Evolutionary conservation across 208 protist species (phyloP).

Genomic region (Acanthamoeba castellanii): DNA sequence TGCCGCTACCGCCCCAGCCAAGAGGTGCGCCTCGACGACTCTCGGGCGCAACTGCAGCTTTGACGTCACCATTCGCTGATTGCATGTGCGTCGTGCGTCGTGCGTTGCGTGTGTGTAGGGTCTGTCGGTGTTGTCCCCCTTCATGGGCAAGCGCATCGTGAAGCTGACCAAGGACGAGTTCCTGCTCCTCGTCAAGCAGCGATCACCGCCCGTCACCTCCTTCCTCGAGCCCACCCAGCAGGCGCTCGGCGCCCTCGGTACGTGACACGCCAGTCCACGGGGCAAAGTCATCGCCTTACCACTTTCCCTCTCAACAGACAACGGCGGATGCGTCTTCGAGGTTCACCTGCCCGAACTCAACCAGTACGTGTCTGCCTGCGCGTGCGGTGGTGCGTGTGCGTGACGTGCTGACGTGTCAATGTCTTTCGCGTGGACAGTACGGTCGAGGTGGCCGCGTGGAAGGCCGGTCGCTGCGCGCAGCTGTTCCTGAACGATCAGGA

Average conservation of each 20-base stretch:
- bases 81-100: no score
- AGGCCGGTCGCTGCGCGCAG: not conserved
- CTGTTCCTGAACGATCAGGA: slow-evolving; percentile 52
- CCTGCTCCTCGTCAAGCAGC: slow-evolving; percentile 50
- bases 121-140: slow-evolving; percentile 1
- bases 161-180: slow-evolving; percentile 48
- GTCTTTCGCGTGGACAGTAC: not conserved
- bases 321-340: slow-evolving; percentile 34
- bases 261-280: not conserved
- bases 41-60: no score
- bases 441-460: slow-evolving; percentile 20
- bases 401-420: not conserved
- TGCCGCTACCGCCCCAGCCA: slow-evolving; percentile 56
- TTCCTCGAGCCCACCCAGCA: not conserved
- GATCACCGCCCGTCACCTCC: not conserved
- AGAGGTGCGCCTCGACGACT: not conserved
- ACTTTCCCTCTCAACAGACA: not conserved
- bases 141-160: slow-evolving; percentile 41
- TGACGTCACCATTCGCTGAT: not conserved
- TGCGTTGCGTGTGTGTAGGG: not conserved
- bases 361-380: not conserved
- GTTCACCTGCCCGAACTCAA: slow-evolving; percentile 15
- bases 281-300: no score
- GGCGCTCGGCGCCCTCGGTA: not conserved
- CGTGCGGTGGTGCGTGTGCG: no score